Base-by-base conservation (phyloP, 495 filamentous ascomycete genomes). In the Penicillium roqueforti region DNA sequence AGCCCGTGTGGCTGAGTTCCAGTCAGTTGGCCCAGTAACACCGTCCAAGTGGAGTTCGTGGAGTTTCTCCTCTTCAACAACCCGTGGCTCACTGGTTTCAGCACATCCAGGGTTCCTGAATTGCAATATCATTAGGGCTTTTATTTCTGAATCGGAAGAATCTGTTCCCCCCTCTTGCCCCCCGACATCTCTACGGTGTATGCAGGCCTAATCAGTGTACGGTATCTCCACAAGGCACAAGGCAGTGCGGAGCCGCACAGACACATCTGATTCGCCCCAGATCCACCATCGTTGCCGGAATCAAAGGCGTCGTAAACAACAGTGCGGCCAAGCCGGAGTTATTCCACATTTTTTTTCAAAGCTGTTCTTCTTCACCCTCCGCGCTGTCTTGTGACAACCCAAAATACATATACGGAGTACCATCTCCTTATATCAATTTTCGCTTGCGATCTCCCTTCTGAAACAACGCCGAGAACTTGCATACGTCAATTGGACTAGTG, bases 11-110 rank as follows among this genome's bases (percentile, higher is more conserved):
- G 53, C 53, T 55, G 44, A 37, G 45, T 5, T 1, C 19, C 26
- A 38, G 68, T 71, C 32, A 45, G 70, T 73, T 73, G 70, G 70
- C 70, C 70, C 62, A 71, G 68, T 63, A 69, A 73, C 54, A 43
- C n/a, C n/a, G n/a, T n/a, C n/a, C n/a, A 23, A 16, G 6, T n/a
- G 8, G 28, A 8, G n/a, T n/a, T n/a, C 28, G 40, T 60, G 45
- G 47, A 36, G 26, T 23, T 13, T 31, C 29, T n/a, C 34, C 23
- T 45, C 46, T 26, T 13, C 31, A 37, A 7, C 22, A 43, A 48
- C 8, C 58, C 61, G 55, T 46, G 61, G 61, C 53, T 64, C 55
- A 20, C 23, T 25, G 18, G 41, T 57, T 57, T 59, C 55, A 37
- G 46, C 4, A 26, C 11, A 28, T 11, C 28, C 28, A 31, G 10